A percentile compares a stretch with the other conserved stretches of the same genome.
Conservation (phyloP, 2,329 filamentous ascomycete genomes). For the Blastomyces gilchristii region DNA sequence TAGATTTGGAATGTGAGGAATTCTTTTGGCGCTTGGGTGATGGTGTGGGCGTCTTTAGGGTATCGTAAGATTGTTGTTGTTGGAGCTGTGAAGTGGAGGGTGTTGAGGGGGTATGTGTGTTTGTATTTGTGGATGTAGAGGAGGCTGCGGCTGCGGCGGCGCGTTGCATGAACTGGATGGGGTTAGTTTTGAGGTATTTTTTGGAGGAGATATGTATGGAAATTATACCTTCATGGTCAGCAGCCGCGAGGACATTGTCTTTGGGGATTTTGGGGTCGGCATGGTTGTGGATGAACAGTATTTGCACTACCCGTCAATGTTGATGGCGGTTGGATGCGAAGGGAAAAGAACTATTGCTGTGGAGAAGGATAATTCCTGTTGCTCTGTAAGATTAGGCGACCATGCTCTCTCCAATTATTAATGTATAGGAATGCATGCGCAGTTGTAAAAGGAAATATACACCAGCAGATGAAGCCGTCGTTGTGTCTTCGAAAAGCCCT, state of each 20-base stretch:
- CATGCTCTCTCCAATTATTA: background rate
- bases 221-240: constrained; percentile 68
- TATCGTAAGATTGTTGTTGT: constrained; percentile 44
- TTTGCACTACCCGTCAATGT: too few species aligned
- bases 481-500: background rate
- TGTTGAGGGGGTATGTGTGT: constrained; percentile 38
- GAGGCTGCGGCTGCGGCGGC: constrained; percentile 52
- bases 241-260: constrained; percentile 74
- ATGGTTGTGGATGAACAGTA: too few species aligned
- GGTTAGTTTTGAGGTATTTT: background rate
- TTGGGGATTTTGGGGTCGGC: constrained; percentile 44
- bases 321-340: too few species aligned
- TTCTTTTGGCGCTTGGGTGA: constrained; percentile 30
- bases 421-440: background rate
- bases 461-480: background rate
- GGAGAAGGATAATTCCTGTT: background rate
- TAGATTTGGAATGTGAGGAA: constrained; percentile 21
- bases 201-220: constrained; percentile 9
- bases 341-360: too few species aligned
- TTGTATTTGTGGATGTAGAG: constrained; percentile 26
- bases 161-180: constrained; percentile 72
- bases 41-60: constrained; percentile 29
- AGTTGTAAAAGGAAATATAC: background rate
- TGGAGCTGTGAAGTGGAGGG: constrained; percentile 29
- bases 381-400: background rate